phyloP scores from a whole-genome alignment of 2,329 filamentous ascomycete species.

The Leptodontidium sp. region DNA sequence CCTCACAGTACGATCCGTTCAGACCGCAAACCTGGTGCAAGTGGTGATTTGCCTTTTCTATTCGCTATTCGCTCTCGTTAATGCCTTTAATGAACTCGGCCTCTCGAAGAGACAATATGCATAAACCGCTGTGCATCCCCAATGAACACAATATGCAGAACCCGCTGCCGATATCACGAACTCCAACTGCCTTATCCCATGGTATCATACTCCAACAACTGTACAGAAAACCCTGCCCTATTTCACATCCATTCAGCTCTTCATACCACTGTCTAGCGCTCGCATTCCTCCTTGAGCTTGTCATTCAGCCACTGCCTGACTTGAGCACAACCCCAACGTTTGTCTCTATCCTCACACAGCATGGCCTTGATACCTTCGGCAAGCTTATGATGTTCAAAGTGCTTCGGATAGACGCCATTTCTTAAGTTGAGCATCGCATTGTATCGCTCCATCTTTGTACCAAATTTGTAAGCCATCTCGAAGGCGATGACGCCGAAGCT shows the following conservation, averaged over 20 bases:
- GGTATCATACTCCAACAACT: slow-evolving; percentile 17
- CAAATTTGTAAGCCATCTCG: slow-evolving; percentile 65
- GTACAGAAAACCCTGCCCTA: not conserved
- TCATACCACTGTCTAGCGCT: not conserved
- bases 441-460: slow-evolving; percentile 57
- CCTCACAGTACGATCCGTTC: not conserved
- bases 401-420: slow-evolving; percentile 32
- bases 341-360: slow-evolving; percentile 24
- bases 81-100: not conserved
- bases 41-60: slow-evolving; percentile 2
- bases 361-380: slow-evolving; percentile 38
- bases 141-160: slow-evolving; percentile 10
- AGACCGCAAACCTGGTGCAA: not conserved
- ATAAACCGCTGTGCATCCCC: not conserved
- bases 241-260: not conserved
- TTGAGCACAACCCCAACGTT: slow-evolving; percentile 23
- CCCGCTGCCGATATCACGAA: slow-evolving; percentile 1
- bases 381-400: slow-evolving; percentile 38
- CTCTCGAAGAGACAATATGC: not conserved
- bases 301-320: slow-evolving; percentile 23
- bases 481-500: slow-evolving; percentile 69
- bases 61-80: not conserved
- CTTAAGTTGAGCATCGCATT: slow-evolving; percentile 52
- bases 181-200: slow-evolving; percentile 17
- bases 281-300: slow-evolving; percentile 11